Evolutionary conservation across 805 yeast genomes (phyloP).

Genomic region (Metschnikowia hibisci): DNA sequence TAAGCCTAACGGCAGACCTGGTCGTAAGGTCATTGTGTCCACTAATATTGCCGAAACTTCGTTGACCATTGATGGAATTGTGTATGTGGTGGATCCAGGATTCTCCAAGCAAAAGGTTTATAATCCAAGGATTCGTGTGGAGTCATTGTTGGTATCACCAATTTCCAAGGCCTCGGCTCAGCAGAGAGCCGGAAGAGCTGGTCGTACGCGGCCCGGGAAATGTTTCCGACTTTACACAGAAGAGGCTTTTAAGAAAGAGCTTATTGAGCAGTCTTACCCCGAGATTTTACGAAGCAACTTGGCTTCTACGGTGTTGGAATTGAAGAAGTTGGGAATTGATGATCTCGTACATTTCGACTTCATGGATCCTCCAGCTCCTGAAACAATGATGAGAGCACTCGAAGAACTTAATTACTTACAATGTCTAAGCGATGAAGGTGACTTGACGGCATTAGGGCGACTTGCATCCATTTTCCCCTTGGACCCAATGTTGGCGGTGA

Average conservation of each 20-base stretch:
- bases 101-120: slow-evolving; percentile 95
- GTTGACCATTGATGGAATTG: slow-evolving; percentile 94
- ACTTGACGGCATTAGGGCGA: slow-evolving; percentile 83
- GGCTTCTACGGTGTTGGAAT: slow-evolving; percentile 85
- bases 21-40: slow-evolving; percentile 86
- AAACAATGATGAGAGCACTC: slow-evolving; percentile 98
- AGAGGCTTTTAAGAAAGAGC: slow-evolving; percentile 90
- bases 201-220: slow-evolving; percentile 98
- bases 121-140: slow-evolving; percentile 94
- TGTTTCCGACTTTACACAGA: slow-evolving; percentile 95
- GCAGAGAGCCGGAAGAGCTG: slow-evolving; percentile 99
- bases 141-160: slow-evolving; percentile 89
- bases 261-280: slow-evolving; percentile 93
- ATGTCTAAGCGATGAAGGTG: slow-evolving; percentile 90
- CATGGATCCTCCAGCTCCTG: slow-evolving; percentile 99
- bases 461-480: slow-evolving; percentile 89
- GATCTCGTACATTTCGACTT: slow-evolving; percentile 97
- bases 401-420: slow-evolving; percentile 90
- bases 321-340: slow-evolving; percentile 91
- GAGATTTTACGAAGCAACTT: slow-evolving; percentile 89
- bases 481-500: slow-evolving; percentile 92
- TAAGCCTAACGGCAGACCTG: slow-evolving; percentile 79
- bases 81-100: slow-evolving; percentile 96
- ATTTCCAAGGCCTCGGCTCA: slow-evolving; percentile 97
- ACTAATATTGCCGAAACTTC: slow-evolving; percentile 98